phyloP scores from a whole-genome alignment of 1,139 yeast species.

The Pichia terricola region DNA sequence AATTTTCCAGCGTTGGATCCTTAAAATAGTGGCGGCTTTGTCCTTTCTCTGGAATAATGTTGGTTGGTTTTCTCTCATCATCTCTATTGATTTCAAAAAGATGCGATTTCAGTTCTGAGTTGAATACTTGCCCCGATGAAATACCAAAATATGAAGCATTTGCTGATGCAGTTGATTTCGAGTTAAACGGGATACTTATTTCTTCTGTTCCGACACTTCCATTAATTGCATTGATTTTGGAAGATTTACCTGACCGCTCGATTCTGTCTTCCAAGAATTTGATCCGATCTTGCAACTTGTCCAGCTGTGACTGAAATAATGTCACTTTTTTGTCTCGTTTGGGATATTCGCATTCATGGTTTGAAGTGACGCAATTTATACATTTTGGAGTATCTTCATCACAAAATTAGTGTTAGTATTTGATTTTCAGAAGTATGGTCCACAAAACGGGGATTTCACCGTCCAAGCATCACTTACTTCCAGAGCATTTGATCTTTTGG shows the following conservation, averaged over 20 bases:
- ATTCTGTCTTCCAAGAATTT: conserved; percentile 25
- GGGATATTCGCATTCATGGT: conserved; percentile 36
- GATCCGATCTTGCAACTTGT: conserved; percentile 31
- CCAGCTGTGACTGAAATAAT: conserved; percentile 38
- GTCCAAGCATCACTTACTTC: conserved; percentile 16
- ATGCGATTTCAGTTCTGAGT: conserved; percentile 14
- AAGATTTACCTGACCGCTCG: not conserved
- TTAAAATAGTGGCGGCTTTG: conserved; percentile 25
- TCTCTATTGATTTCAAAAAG: conserved; percentile 10
- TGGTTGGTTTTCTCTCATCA: not conserved
- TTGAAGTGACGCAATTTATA: conserved; percentile 4
- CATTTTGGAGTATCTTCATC: conserved; percentile 5
- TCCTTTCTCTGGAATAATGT: conserved; percentile 12
- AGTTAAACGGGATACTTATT: conserved; percentile 4
- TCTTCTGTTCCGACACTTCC: not conserved
- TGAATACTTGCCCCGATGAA: conserved; percentile 15
- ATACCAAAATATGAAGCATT: conserved; percentile 9
- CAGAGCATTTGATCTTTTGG: conserved; percentile 31
- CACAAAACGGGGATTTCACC: not conserved
- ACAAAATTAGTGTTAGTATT: not conserved
- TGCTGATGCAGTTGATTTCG: conserved; percentile 1
- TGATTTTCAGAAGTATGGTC: not conserved
- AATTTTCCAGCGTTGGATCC: conserved; percentile 25
- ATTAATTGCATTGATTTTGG: not conserved
- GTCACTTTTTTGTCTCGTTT: conserved; percentile 38